phyloP scores from a whole-genome alignment of 495 filamentous ascomycete species.

The Daldinia grandis region DNA sequence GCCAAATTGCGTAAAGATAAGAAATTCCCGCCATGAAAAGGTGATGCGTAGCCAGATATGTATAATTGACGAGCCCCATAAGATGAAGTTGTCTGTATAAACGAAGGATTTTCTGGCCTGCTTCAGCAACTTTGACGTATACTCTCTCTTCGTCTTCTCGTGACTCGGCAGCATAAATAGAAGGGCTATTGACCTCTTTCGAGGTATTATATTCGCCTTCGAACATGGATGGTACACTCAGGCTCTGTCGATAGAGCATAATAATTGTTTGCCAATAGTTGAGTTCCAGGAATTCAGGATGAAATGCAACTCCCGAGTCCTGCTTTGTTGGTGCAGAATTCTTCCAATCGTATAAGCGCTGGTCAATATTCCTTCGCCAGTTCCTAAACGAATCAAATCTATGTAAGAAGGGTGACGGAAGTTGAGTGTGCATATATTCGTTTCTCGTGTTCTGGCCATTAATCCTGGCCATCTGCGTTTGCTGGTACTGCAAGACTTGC shows the following conservation, averaged over 20 bases:
- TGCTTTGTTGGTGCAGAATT: constrained; percentile 76
- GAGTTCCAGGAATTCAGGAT: constrained; percentile 83
- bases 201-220: constrained; percentile 79
- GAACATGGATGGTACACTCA: constrained; percentile 85
- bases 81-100: constrained; percentile 91
- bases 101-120: constrained; percentile 89
- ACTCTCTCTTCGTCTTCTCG: constrained; percentile 90
- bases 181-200: constrained; percentile 61
- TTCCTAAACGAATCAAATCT: constrained; percentile 85
- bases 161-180: constrained; percentile 58
- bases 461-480: constrained; percentile 69
- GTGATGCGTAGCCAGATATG: constrained; percentile 95
- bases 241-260: constrained; percentile 91
- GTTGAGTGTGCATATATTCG: constrained; percentile 76
- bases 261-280: constrained; percentile 99
- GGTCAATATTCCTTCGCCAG: constrained; percentile 90
- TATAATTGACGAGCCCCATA: constrained; percentile 90
- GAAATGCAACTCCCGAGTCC: constrained; percentile 87
- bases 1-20: constrained; percentile 97
- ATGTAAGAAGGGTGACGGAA: constrained; percentile 84
- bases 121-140: constrained; percentile 92
- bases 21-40: constrained; percentile 98
- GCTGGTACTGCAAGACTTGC: constrained; percentile 90
- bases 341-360: constrained; percentile 86
- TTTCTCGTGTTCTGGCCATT: constrained; percentile 67